A percentile compares a stretch with the other conserved stretches of the same genome.
These are phyloP conservation scores for Sutorius australiensis DNA, from an alignment of 768 basidiomycete species.

Conservation along the genomic window DNA sequence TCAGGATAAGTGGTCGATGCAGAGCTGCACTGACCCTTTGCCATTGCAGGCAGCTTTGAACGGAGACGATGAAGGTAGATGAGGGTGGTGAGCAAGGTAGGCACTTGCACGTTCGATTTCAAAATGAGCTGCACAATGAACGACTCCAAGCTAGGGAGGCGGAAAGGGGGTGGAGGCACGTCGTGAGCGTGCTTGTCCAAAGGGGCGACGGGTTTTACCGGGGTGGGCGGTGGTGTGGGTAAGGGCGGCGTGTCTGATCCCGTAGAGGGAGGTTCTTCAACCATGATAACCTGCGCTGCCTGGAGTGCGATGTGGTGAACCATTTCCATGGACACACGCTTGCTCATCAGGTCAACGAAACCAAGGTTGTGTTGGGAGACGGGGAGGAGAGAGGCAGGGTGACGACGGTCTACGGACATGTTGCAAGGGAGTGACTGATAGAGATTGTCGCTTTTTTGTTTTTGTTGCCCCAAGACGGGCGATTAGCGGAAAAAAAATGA, in stretches of 20 bases:
- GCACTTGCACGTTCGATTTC: constrained; percentile 82
- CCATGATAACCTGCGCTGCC: constrained; percentile 69
- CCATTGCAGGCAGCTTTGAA: constrained; percentile 71
- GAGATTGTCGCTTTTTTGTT: constrained; percentile 19
- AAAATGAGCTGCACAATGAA: constrained; percentile 83
- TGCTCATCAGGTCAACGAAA: constrained; percentile 74
- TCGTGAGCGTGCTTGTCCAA: constrained; percentile 32
- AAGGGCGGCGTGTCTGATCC: constrained; percentile 32
- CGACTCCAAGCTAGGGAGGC: constrained; percentile 66
- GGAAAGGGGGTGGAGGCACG: constrained; percentile 19
- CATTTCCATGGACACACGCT: constrained; percentile 80
- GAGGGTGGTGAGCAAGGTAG: constrained; percentile 86
- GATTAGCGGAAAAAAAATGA: constrained; percentile 17
- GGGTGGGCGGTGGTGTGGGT: constrained; percentile 69
- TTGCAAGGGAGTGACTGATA: constrained; percentile 33
- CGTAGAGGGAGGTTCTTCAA: constrained; percentile 47
- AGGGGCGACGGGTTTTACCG: constrained; percentile 42
- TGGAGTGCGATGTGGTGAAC: constrained; percentile 79
- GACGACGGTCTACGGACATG: constrained; percentile 42
- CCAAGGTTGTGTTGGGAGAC: constrained; percentile 72
- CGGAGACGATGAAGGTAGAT: constrained; percentile 89
- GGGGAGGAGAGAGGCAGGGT: constrained; percentile 82
- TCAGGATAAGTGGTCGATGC: constrained; percentile 8
- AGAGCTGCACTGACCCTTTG: constrained; percentile 61
- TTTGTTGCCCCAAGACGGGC: background rate